Evolutionary conservation across 805 yeast species (phyloP), one percentile per base, ranked within the genome.

Genomic region (Diddensiella santjacobensis): DNA sequence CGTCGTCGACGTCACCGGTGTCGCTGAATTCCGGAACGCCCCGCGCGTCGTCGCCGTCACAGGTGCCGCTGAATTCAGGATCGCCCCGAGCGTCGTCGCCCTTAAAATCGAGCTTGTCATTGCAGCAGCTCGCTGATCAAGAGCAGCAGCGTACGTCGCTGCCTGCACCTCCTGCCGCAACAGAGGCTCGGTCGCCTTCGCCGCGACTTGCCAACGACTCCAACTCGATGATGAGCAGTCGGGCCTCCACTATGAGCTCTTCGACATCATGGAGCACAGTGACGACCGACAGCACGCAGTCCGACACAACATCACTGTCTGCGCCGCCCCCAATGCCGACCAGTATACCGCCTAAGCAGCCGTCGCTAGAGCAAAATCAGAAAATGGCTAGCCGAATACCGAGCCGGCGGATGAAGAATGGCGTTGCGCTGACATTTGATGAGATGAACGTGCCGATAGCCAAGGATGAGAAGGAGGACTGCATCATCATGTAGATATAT

Each of bases 361-460:
- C 6, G 38, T 24, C 44, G 6, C n/a, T 18, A 11, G 13, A 15
- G 23, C 42, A 13, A 4, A 11, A 38, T n/a, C 42, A 38, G 23
- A 35, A n/a, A n/a, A 26, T 26, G 13, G 31, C 31, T 26, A 26
- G 13, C 11, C 31, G 31, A 13, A 26, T 13, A 26, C 31, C 31
- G 8, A 26, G 31, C 31, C 31, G 13, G 13, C 41, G 19, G 41
- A 22, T 17, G 22, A 23, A 26, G 23, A 45, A 33, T 26, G 39
- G 45, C 2, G 49, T 54, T 8, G 63, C 67, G n/a, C 44, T 55
- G 49, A 64, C 67, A n/a, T 64, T 64, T 52, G 67, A 64, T 19
- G 68, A 61, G 42, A 64, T 64, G 68, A 62, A 62, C 4, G 54
- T 64, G 19, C 66, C 68, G 6, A 35, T 43, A 33, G 57, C 55